Conservation (phyloP, 768 basidiomycete genomes). For the Brasilioporus rufonigricans region DNA sequence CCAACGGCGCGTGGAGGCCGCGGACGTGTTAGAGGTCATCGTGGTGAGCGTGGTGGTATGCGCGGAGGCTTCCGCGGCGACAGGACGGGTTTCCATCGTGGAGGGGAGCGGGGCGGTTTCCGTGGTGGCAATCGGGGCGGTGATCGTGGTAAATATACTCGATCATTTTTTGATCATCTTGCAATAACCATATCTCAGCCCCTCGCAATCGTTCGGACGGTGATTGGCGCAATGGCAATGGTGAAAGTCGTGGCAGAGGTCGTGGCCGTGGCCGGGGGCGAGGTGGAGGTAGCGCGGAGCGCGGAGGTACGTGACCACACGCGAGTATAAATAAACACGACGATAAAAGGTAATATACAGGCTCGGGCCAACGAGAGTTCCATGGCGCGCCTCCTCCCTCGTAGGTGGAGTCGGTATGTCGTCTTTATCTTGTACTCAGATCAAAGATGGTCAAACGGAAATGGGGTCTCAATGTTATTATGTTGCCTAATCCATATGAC, state of each 20-base stretch:
- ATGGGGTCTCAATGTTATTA: neutral
- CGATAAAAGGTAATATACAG: slow-evolving; percentile 10
- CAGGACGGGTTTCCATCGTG: slow-evolving; percentile 33
- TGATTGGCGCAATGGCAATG: slow-evolving; percentile 49
- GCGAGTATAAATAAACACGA: neutral
- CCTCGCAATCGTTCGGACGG: slow-evolving; percentile 31
- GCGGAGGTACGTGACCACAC: slow-evolving; percentile 34
- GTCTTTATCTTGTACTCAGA: neutral
- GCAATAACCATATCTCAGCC: slow-evolving; percentile 5
- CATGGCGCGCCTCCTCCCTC: slow-evolving; percentile 17
- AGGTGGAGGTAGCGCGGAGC: slow-evolving; percentile 35
- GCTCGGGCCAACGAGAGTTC: slow-evolving; percentile 21
- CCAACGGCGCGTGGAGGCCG: slow-evolving; percentile 45
- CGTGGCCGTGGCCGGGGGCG: slow-evolving; percentile 47
- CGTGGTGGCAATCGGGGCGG: slow-evolving; percentile 35
- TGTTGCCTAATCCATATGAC: slow-evolving; percentile 6
- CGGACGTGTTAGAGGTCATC: slow-evolving; percentile 43
- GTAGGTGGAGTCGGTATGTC: slow-evolving; percentile 5
- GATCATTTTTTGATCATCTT: neutral
- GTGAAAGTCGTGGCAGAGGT: slow-evolving; percentile 39
- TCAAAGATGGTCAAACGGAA: neutral
- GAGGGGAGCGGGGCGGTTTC: slow-evolving; percentile 34
- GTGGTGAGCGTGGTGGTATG: slow-evolving; percentile 41
- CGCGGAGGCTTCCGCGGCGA: slow-evolving; percentile 45
- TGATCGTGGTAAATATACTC: slow-evolving; percentile 20